A percentile compares a stretch with the other conserved stretches of the same genome.
Conservation (phyloP, 352 stramenopile species). For the Vaucheria bursata region DNA sequence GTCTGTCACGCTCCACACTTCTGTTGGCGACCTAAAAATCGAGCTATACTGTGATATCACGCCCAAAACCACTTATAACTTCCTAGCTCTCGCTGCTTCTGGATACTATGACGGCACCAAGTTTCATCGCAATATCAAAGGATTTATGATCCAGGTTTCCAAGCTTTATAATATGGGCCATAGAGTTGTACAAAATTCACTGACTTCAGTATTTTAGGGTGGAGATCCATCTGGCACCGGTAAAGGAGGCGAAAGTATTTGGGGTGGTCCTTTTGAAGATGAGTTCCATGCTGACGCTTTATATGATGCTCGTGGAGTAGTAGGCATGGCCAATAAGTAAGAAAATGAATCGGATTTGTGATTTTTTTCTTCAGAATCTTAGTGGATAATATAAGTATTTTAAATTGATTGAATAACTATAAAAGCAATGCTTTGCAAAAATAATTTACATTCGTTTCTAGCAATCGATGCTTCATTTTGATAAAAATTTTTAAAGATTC, state of each 20-base stretch:
- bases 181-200: too few species aligned
- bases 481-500: too few species aligned
- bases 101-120: constrained; percentile 71
- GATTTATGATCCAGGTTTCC: constrained; percentile 44
- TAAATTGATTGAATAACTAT: too few species aligned
- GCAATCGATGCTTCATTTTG: not conserved
- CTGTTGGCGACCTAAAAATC: constrained; percentile 86
- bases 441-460: too few species aligned
- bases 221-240: constrained; percentile 76
- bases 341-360: not conserved
- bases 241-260: constrained; percentile 76
- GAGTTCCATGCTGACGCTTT: constrained; percentile 70
- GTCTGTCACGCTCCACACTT: constrained; percentile 87
- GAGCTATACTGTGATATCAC: constrained; percentile 90
- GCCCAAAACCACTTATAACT: constrained; percentile 81
- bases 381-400: too few species aligned
- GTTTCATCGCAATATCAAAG: constrained; percentile 66
- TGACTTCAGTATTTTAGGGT: too few species aligned
- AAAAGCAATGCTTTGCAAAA: too few species aligned
- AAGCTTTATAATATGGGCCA: too few species aligned
- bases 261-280: constrained; percentile 72
- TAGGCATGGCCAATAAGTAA: constrained; percentile 79
- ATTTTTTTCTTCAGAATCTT: not conserved
- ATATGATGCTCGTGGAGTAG: constrained; percentile 75
- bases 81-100: constrained; percentile 82